phyloP scores from a whole-genome alignment of 805 yeast species.

The Spathaspora gorwiae region DNA sequence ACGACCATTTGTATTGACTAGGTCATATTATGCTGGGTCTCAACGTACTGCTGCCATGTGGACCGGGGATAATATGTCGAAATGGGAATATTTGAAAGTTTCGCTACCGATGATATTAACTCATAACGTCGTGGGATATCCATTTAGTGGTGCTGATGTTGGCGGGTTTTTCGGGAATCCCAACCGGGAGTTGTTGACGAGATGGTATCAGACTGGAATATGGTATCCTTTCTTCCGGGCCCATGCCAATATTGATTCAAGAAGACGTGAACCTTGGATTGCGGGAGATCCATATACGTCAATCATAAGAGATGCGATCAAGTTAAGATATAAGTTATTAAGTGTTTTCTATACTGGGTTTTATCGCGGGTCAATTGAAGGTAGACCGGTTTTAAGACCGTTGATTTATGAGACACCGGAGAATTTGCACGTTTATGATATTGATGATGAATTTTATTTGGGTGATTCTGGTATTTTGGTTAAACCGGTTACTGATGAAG shows the following conservation, averaged over 20 bases:
- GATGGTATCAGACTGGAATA: conserved; percentile 96
- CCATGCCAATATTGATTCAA: conserved; percentile 92
- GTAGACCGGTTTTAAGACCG: conserved; percentile 71
- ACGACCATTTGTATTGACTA: conserved; percentile 84
- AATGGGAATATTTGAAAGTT: conserved; percentile 78
- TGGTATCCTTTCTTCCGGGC: conserved; percentile 97
- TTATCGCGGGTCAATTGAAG: conserved; percentile 53
- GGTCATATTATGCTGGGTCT: conserved; percentile 87
- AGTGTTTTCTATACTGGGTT: conserved; percentile 82
- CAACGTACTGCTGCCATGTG: conserved; percentile 91
- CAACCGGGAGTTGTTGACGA: conserved; percentile 64
- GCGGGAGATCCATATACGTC: conserved; percentile 69
- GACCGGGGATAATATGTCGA: conserved; percentile 96
- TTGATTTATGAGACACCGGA: conserved; percentile 54
- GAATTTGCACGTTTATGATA: conserved; percentile 42
- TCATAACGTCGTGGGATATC: conserved; percentile 77
- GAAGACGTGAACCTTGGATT: conserved; percentile 91
- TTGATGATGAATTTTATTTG: conserved; percentile 81
- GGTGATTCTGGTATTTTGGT: conserved; percentile 70
- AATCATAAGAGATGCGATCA: conserved; percentile 64
- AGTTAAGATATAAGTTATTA: conserved; percentile 67
- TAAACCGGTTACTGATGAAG: conserved; percentile 71
- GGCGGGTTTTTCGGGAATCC: conserved; percentile 97
- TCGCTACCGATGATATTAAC: conserved; percentile 88
- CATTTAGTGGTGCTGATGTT: conserved; percentile 93